Percentiles rank a stretch among this genome's conserved stretches.
These are phyloP conservation scores for Trichaptum fuscoviolaceum DNA, from an alignment of 768 basidiomycete genomes.

Conservation along the genomic window DNA sequence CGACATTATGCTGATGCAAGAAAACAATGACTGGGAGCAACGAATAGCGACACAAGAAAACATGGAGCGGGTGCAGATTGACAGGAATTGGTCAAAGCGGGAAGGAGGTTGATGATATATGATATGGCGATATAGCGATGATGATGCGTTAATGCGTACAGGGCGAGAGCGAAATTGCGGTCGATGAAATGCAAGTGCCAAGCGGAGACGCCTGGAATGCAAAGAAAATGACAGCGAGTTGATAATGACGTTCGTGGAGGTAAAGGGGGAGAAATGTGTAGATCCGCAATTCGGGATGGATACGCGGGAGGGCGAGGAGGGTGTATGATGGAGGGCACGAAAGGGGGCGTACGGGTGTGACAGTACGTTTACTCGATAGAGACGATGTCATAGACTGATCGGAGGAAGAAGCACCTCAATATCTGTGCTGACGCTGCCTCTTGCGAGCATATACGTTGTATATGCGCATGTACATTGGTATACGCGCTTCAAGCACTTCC, in stretches of 20 bases:
- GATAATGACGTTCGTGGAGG: neutral
- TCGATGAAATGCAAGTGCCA: neutral
- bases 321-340: too few species aligned
- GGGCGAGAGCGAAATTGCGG: neutral
- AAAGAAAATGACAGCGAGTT: neutral
- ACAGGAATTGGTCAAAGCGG: neutral
- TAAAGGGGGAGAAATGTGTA: neutral
- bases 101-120: neutral
- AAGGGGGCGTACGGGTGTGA: too few species aligned
- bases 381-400: too few species aligned
- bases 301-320: too few species aligned
- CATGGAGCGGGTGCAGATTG: neutral
- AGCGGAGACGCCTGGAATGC: neutral
- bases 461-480: slow-evolving; percentile 47
- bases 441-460: slow-evolving; percentile 55
- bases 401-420: neutral
- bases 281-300: neutral
- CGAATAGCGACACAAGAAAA: neutral
- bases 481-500: slow-evolving; percentile 46
- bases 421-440: neutral
- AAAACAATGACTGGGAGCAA: neutral
- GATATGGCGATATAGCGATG: too few species aligned
- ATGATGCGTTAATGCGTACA: neutral
- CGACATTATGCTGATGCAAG: too few species aligned
- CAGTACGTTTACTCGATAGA: too few species aligned